Evolutionary conservation across 305 asterid genomes (phyloP).

Genomic region (Fraxinus platypoda): DNA sequence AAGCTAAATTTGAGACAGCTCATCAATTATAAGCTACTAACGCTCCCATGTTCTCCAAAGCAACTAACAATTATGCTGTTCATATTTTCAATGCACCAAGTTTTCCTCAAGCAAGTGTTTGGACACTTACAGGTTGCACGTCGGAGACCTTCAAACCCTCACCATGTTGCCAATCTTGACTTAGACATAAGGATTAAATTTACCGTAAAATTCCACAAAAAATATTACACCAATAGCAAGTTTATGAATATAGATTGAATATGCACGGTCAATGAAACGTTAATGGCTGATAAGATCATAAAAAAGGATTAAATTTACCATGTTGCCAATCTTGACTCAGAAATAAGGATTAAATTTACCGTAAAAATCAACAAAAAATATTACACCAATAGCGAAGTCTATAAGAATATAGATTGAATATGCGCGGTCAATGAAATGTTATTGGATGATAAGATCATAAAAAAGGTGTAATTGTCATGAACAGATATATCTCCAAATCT

Average conservation of each 20-base stretch:
- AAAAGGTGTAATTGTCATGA: not conserved
- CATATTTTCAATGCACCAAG: not conserved
- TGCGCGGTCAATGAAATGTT: not conserved
- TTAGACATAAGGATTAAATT: not conserved
- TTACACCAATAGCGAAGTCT: not conserved
- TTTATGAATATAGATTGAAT: not conserved
- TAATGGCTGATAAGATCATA: not conserved
- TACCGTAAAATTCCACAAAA: not conserved
- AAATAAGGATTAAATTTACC: not conserved
- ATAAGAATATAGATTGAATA: not conserved
- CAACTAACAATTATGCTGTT: not conserved
- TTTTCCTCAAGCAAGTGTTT: not conserved
- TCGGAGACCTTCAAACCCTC: constrained; percentile 14
- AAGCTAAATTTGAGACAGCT: not conserved
- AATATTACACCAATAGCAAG: not conserved
- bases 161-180: not conserved
- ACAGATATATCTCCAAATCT: not conserved
- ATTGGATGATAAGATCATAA: not conserved
- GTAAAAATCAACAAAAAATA: not conserved
- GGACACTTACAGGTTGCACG: not conserved
- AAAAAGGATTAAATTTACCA: not conserved
- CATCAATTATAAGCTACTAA: not conserved
- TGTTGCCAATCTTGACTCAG: not conserved
- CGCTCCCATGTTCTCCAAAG: not conserved
- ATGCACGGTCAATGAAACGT: not conserved